phyloP scores from a whole-genome alignment of 805 yeast species.

The Starmerella potacharoeniae region DNA sequence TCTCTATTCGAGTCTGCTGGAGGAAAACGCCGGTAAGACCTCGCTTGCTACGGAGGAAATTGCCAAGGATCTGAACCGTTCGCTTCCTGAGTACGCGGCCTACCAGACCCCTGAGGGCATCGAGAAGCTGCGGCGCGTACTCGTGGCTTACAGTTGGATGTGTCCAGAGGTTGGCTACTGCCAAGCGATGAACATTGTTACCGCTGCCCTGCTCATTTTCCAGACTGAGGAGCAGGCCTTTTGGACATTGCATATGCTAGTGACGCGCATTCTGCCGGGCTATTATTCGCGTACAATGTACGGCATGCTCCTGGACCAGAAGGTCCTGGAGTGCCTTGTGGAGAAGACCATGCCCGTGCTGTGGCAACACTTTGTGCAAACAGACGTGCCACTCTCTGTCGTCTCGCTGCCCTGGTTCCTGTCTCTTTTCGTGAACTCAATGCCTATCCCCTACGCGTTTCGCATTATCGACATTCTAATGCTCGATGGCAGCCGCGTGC shows the following conservation, averaged over 20 bases:
- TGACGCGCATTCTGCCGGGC: conserved; percentile 84
- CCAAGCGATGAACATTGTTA: conserved; percentile 90
- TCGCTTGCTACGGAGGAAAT: conserved; percentile 91
- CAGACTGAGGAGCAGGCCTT: conserved; percentile 97
- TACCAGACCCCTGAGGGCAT: conserved; percentile 84
- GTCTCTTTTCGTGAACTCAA: conserved; percentile 75
- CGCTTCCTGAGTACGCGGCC: conserved; percentile 91
- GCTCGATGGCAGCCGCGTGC: conserved; percentile 74
- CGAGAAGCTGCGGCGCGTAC: conserved; percentile 66
- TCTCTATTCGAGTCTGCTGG: conserved; percentile 48
- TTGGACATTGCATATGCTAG: conserved; percentile 73
- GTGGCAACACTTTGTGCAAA: conserved; percentile 64
- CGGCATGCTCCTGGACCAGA: conserved; percentile 88
- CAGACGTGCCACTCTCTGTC: conserved; percentile 85
- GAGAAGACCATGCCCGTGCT: conserved; percentile 80
- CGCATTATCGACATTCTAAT: conserved; percentile 84
- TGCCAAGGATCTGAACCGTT: conserved; percentile 88
- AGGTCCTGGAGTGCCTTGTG: conserved; percentile 82
- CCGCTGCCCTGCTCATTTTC: conserved; percentile 39
- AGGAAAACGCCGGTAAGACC: conserved; percentile 47
- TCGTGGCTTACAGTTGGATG: conserved; percentile 92
- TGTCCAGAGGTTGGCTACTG: conserved; percentile 96
- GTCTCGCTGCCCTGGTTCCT: conserved; percentile 95
- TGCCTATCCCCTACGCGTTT: conserved; percentile 91
- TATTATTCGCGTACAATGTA: conserved; percentile 96